These are phyloP conservation scores for Adiantum capillusveneris DNA, from an alignment of 75 land plant genomes.

Conservation along the genomic window DNA sequence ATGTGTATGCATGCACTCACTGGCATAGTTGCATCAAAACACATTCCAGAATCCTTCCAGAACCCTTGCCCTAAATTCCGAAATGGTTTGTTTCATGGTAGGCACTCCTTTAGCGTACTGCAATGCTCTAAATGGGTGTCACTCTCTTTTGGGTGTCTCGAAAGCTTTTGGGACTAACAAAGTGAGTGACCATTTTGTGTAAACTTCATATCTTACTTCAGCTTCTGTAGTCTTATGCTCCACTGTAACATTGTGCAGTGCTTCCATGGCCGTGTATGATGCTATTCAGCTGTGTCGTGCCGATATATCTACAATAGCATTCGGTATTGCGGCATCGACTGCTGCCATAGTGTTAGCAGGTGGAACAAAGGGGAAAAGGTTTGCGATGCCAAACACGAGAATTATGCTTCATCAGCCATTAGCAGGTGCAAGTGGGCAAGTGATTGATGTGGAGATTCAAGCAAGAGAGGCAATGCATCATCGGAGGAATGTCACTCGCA, in stretches of 20 bases:
- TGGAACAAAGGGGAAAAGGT: conserved; percentile 81
- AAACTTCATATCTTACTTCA: too few relatives aligned
- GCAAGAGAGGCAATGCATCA: conserved; percentile 77
- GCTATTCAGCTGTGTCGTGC: conserved; percentile 83
- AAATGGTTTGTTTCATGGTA: too few relatives aligned
- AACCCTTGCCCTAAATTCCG: too few relatives aligned
- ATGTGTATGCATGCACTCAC: too few relatives aligned
- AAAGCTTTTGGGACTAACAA: too few relatives aligned
- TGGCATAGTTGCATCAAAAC: too few relatives aligned
- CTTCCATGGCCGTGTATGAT: conserved; percentile 93
- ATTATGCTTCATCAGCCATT: conserved; percentile 95
- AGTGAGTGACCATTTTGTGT: too few relatives aligned
- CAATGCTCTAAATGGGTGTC: too few relatives aligned
- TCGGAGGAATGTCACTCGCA: conserved; percentile 59
- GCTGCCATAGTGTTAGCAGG: conserved; percentile 84
- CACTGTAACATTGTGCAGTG: conserved; percentile 35
- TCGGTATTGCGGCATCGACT: conserved; percentile 85
- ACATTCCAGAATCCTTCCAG: too few relatives aligned
- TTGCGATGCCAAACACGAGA: conserved; percentile 92
- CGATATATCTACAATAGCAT: conserved; percentile 79
- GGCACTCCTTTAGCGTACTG: too few relatives aligned
- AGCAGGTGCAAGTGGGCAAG: conserved; percentile 91
- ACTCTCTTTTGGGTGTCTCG: too few relatives aligned
- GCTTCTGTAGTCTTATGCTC: too few relatives aligned
- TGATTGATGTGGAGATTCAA: conserved; percentile 82